Evolutionary conservation across 345 rosid genomes (phyloP).

Genomic region (Eucalyptus victrix): DNA sequence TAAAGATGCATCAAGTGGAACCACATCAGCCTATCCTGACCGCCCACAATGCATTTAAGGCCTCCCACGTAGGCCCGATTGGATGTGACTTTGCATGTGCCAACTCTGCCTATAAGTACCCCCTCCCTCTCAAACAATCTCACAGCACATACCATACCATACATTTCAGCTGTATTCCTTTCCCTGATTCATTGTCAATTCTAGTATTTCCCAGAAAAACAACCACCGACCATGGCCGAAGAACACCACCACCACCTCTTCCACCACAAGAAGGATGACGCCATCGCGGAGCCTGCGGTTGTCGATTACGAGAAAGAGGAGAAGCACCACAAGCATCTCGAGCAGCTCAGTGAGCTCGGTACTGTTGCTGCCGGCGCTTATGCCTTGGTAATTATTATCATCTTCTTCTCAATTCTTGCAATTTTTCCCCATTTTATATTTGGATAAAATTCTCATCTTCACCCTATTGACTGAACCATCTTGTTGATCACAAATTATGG

Average conservation of each 20-base stretch:
- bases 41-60: background rate
- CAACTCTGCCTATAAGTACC: background rate
- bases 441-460: background rate
- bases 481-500: background rate
- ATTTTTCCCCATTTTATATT: background rate
- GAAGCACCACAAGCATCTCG: slow-evolving; percentile 50
- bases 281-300: background rate
- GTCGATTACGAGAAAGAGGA: slow-evolving; percentile 32
- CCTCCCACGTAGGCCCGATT: background rate
- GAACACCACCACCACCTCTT: slow-evolving; percentile 27
- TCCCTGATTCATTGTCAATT: background rate
- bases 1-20: background rate
- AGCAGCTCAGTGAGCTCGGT: slow-evolving; percentile 35
- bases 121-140: background rate
- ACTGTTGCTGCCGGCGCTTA: slow-evolving; percentile 29
- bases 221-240: slow-evolving; percentile 17
- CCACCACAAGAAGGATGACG: slow-evolving; percentile 25
- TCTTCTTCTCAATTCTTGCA: background rate
- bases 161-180: background rate
- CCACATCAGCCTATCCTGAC: background rate
- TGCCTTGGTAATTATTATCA: slow-evolving; percentile 22
- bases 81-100: background rate
- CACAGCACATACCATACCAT: background rate
- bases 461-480: background rate
- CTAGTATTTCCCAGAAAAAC: background rate